Conservation (phyloP, 2,329 filamentous ascomycete species). For the Colletotrichum lentis region DNA sequence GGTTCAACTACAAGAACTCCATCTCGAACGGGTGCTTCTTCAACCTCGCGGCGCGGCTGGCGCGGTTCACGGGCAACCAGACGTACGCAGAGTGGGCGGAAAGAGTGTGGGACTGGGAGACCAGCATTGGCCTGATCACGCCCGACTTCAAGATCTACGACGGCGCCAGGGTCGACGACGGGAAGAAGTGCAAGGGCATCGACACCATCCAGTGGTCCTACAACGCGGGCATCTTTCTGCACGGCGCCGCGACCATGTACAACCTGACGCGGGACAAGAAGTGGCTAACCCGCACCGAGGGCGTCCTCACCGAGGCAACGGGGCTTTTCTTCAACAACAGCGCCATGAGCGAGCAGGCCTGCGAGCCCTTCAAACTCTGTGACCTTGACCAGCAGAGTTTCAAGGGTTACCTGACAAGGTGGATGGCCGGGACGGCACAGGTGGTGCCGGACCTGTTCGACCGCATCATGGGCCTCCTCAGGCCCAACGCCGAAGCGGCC, state of each 20-base stretch:
- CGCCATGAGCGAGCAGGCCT: conserved; percentile 72
- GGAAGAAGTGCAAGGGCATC: conserved; percentile 57
- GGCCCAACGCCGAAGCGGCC: conserved; percentile 61
- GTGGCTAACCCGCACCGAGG: conserved; percentile 68
- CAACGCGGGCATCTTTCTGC: conserved; percentile 72
- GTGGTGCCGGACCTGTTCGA: conserved; percentile 62
- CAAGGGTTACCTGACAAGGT: conserved; percentile 78
- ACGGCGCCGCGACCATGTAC: conserved; percentile 68
- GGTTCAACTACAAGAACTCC: conserved; percentile 73
- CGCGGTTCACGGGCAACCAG: conserved; percentile 78
- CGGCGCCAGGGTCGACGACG: conserved; percentile 50
- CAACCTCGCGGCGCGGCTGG: conserved; percentile 74
- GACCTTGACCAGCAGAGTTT: conserved; percentile 77
- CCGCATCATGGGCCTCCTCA: conserved; percentile 60
- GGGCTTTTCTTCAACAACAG: conserved; percentile 64
- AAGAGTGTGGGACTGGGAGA: conserved; percentile 73
- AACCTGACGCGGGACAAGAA: conserved; percentile 62
- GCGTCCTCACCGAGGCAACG: conserved; percentile 61
- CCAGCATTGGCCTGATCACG: conserved; percentile 63
- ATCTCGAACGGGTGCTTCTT: conserved; percentile 76
- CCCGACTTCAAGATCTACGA: conserved; percentile 64
- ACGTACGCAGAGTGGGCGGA: conserved; percentile 82
- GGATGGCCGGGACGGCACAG: conserved; percentile 65
- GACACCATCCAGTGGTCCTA: conserved; percentile 73
- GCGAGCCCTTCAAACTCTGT: conserved; percentile 69